Percentiles rank a stretch among this genome's conserved stretches.
Conservation (phyloP, 1,284 basidiomycete species). For the Gomphus bonarii region DNA sequence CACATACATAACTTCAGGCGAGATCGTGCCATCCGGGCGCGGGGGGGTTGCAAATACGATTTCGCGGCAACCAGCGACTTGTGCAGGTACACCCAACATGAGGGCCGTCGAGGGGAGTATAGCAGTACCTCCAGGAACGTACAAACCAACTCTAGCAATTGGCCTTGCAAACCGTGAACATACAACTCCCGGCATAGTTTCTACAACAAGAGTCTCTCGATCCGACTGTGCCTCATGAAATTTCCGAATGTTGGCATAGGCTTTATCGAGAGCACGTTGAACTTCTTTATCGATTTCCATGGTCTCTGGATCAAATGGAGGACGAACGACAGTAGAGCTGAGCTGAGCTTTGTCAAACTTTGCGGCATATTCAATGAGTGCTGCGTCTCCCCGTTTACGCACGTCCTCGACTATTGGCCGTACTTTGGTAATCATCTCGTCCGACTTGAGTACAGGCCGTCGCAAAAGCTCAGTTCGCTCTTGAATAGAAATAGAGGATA, state of each 20-base stretch:
- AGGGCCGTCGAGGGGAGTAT: conserved; percentile 94
- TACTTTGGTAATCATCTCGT: conserved; percentile 92
- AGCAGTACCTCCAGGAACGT: conserved; percentile 96
- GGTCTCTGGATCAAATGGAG: conserved; percentile 52
- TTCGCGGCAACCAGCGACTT: conserved; percentile 91
- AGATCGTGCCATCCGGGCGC: conserved; percentile 80
- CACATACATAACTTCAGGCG: conserved; percentile 93
- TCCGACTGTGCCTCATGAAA: conserved; percentile 86
- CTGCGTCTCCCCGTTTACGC: conserved; percentile 75
- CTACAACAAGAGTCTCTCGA: conserved; percentile 66
- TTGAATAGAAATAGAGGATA: conserved; percentile 41
- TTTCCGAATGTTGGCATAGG: conserved; percentile 85
- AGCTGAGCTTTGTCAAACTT: conserved; percentile 85
- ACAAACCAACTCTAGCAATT: conserved; percentile 91
- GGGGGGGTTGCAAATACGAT: conserved; percentile 96
- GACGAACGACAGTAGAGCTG: conserved; percentile 48
- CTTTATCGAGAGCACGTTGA: conserved; percentile 79
- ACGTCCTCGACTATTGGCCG: conserved; percentile 92
- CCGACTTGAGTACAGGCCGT: conserved; percentile 86
- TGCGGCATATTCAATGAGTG: conserved; percentile 82
- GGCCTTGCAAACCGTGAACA: conserved; percentile 91
- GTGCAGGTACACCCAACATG: conserved; percentile 97
- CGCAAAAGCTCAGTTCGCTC: conserved; percentile 68
- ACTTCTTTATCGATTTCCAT: conserved; percentile 57
- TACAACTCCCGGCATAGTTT: conserved; percentile 97